These are phyloP conservation scores for Oxyria digyna DNA, from an alignment of 148 eudicot genomes.

Conservation along the genomic window DNA sequence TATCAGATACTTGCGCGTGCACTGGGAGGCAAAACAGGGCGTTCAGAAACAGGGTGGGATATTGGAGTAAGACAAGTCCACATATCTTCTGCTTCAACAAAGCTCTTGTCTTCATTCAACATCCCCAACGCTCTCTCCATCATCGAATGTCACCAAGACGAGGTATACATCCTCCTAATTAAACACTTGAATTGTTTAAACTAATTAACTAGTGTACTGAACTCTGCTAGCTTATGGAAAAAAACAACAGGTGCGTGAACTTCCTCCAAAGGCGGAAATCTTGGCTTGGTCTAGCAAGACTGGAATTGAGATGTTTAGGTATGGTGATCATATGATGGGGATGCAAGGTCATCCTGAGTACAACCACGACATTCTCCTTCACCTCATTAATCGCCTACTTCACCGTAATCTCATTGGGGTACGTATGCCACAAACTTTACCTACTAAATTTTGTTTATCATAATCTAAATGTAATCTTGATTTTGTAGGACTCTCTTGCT, in stretches of 20 bases:
- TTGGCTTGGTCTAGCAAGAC: slow-evolving; percentile 65
- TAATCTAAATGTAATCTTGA: background rate
- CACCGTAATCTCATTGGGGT: slow-evolving; percentile 40
- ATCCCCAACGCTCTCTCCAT: slow-evolving; percentile 36
- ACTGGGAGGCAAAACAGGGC: slow-evolving; percentile 52
- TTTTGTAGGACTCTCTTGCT: slow-evolving; percentile 38
- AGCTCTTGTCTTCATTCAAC: slow-evolving; percentile 28
- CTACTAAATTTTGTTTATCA: too few relatives aligned
- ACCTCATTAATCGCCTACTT: slow-evolving; percentile 56
- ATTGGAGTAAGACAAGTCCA: slow-evolving; percentile 52
- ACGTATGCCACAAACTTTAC: slow-evolving; percentile 22
- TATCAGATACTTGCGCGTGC: slow-evolving; percentile 54
- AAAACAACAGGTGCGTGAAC: slow-evolving; percentile 51
- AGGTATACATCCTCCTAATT: slow-evolving; percentile 26
- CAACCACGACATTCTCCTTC: slow-evolving; percentile 64
- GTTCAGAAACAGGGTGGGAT: slow-evolving; percentile 73
- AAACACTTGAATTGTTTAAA: too few relatives aligned
- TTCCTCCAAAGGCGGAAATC: slow-evolving; percentile 75
- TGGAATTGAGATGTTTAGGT: slow-evolving; percentile 64
- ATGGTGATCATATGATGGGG: slow-evolving; percentile 82
- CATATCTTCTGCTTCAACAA: slow-evolving; percentile 26
- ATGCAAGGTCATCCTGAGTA: slow-evolving; percentile 96
- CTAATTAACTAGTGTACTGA: too few relatives aligned
- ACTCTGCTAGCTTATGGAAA: background rate
- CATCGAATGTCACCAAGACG: slow-evolving; percentile 78